A percentile compares a stretch with the other conserved stretches of the same genome.
Conservation (phyloP, 1,284 basidiomycete species). For the Taiwanofungus camphoratus region DNA sequence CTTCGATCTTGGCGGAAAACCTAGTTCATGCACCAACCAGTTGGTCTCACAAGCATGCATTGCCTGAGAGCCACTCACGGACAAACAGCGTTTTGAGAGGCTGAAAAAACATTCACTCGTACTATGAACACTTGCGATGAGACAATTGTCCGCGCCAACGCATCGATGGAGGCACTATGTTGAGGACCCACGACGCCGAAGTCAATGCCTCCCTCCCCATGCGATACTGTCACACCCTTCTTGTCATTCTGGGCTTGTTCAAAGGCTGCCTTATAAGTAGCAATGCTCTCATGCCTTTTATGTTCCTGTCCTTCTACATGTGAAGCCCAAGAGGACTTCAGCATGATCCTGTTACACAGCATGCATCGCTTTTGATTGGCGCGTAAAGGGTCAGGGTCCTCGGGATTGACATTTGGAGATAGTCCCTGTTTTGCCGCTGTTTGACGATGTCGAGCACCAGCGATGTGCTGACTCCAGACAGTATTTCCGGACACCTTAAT, state of each 20-base stretch:
- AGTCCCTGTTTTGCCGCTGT: background rate
- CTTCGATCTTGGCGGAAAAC: background rate
- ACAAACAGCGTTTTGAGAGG: background rate
- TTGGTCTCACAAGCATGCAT: background rate
- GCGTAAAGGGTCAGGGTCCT: background rate
- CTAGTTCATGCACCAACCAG: background rate
- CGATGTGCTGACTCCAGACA: constrained; percentile 8
- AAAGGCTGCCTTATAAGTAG: constrained; percentile 17
- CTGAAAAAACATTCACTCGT: background rate
- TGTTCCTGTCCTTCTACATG: constrained; percentile 7
- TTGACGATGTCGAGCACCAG: constrained; percentile 4
- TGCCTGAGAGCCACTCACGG: background rate
- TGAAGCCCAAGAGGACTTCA: constrained; percentile 1
- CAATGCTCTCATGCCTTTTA: constrained; percentile 5
- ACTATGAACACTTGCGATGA: background rate
- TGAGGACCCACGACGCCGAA: constrained; percentile 30
- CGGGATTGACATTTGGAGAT: constrained; percentile 1
- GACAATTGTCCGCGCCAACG: background rate
- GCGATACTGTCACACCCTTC: constrained; percentile 19
- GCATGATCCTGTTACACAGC: constrained; percentile 6
- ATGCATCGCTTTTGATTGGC: constrained; percentile 3
- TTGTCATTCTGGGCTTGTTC: constrained; percentile 23
- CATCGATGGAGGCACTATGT: constrained; percentile 23
- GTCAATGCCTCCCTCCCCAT: constrained; percentile 24
- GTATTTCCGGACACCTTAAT: background rate